Evolutionary conservation across 225 moss, liverwort and hornwort genomes (phyloP).

Genomic region (Pleurozium schreberi): DNA sequence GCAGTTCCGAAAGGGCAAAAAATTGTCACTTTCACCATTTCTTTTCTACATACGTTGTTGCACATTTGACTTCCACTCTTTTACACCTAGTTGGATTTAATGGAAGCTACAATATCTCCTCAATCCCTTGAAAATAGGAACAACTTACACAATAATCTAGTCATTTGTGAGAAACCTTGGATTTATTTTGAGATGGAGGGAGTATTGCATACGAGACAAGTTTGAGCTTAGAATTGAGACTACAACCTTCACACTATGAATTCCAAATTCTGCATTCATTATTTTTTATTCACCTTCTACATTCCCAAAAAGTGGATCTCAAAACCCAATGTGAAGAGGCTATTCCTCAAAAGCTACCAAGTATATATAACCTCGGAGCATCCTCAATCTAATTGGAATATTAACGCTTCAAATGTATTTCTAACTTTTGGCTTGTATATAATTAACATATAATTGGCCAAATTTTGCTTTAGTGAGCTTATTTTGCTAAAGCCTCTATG

Average conservation of each 20-base stretch:
- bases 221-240: neutral
- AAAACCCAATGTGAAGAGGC: rapidly evolving
- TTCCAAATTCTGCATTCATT: neutral
- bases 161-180: neutral
- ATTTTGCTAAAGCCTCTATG: neutral
- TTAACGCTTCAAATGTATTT: neutral
- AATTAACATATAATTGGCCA: neutral
- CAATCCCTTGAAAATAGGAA: too few species aligned
- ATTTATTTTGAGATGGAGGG: too few species aligned
- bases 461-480: neutral
- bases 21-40: too few species aligned
- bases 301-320: neutral
- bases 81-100: too few species aligned
- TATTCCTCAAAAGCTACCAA: neutral
- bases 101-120: too few species aligned
- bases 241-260: neutral
- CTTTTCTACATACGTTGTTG: too few species aligned
- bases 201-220: neutral
- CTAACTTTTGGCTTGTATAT: neutral
- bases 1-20: too few species aligned
- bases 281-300: neutral
- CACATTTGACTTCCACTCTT: too few species aligned
- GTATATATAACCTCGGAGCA: neutral
- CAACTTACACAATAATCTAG: too few species aligned
- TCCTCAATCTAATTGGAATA: neutral